Percentiles rank a stretch among this genome's conserved stretches.
Evolutionary conservation across 2,329 filamentous ascomycete species (phyloP).

Genomic region (Arthrinium phaeospermum): DNA sequence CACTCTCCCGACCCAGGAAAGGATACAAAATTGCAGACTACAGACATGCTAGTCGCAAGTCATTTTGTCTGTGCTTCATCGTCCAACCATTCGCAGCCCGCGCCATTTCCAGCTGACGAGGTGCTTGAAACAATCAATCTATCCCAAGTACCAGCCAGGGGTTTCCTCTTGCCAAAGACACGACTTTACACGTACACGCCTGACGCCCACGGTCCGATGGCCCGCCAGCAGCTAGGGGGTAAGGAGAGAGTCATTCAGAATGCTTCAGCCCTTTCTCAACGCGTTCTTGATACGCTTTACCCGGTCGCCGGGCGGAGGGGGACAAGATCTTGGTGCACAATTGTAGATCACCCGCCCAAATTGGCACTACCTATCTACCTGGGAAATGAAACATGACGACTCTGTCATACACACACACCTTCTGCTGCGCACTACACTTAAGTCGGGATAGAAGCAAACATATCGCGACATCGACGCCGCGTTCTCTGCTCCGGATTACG

Average conservation of each 20-base stretch:
- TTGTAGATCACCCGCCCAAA: neutral
- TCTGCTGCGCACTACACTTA: neutral
- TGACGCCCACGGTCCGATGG: neutral
- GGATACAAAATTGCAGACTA: neutral
- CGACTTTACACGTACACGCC: neutral
- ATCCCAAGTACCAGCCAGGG: neutral
- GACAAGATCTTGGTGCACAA: neutral
- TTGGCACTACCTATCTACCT: neutral
- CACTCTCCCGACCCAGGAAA: constrained; percentile 4
- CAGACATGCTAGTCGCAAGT: constrained; percentile 2
- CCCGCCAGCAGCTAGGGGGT: neutral
- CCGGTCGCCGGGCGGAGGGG: neutral
- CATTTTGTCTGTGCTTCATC: constrained; percentile 2
- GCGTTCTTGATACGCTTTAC: neutral
- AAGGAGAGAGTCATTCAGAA: neutral
- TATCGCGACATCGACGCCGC: constrained; percentile 3
- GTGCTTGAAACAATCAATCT: constrained; percentile 9
- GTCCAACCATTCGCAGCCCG: neutral
- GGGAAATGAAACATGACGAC: neutral
- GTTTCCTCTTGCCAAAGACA: neutral
- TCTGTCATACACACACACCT: neutral
- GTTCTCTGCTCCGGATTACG: neutral
- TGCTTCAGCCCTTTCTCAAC: neutral
- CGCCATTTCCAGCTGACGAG: neutral
- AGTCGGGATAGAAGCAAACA: constrained; percentile 9